Evolutionary conservation across 805 yeast genomes (phyloP).

Genomic region (Pichia kluyveri): DNA sequence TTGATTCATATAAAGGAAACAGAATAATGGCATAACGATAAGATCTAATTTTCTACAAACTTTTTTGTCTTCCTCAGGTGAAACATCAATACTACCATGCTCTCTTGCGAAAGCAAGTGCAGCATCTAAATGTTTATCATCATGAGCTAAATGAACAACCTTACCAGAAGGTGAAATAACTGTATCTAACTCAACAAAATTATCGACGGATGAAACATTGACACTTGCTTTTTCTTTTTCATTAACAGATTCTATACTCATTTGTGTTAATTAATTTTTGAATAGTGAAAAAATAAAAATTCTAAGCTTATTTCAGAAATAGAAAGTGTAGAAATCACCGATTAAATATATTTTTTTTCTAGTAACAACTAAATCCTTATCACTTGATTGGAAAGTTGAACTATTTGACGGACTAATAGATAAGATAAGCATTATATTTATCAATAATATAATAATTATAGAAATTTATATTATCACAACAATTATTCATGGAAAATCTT

Average conservation of each 20-base stretch:
- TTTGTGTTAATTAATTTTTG: background rate
- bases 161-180: constrained; percentile 10
- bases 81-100: constrained; percentile 8
- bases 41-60: constrained; percentile 26
- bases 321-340: no score
- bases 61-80: constrained; percentile 5
- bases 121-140: constrained; percentile 8
- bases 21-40: constrained; percentile 26
- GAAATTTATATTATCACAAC: no score
- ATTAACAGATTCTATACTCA: background rate
- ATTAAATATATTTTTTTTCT: no score
- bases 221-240: constrained; percentile 1
- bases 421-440: no score
- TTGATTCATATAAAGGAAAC: constrained; percentile 21
- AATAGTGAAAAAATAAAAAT: no score
- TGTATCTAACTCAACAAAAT: constrained; percentile 4
- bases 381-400: no score
- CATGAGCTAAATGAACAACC: constrained; percentile 9
- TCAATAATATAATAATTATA: no score
- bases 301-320: no score
- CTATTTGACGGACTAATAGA: no score
- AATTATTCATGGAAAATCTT: no score
- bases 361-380: no score
- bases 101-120: constrained; percentile 7
- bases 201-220: constrained; percentile 2